Base-by-base conservation (phyloP, 2,329 filamentous ascomycete genomes). In the Lasiodiplodia sp. region DNA sequence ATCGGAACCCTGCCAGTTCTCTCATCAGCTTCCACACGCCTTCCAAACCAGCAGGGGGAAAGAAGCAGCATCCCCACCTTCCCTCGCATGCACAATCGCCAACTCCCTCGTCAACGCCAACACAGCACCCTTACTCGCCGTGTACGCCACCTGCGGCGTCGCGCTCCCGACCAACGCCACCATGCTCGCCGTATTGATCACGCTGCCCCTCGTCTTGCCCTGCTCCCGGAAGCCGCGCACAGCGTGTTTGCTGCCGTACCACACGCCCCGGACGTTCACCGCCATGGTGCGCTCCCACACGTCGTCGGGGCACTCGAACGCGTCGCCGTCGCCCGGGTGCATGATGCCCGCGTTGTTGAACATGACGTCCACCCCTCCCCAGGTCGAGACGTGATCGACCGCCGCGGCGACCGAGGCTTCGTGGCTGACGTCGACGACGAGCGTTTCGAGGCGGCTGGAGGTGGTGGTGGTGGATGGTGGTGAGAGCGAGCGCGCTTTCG, bases 291-390 rank as follows among this genome's bases (percentile, higher is more conserved):
- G 83, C 76, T 97, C 93, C 94, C 94, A 97, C 84, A 97, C 94
- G 75, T 88, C 89, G 83, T 97, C 93, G 62, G 92, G 90, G 1
- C 94, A 97, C 79, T 91, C 88, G 78, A 96, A 84, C 58, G 94
- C 93, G 79, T 80, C 78, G 44, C 81, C 83, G 70, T 85, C 83
- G 69, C 91, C 86, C 58, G 89, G 90, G 83, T 97, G 94, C 94
- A 97, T 97, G 81, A 97, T 97, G 67, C 94, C 94, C 28, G 94
- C 94, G 80, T 97, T 97, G 88, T 97, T 97, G 89, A 97, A 97
- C 75, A 97, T 92, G 77, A 97, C 85, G 79, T 97, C 94, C 2
- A 96, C 82, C 53, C 94, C 94, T 76, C 94, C 94, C 92, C 92
- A 96, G 68, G 87, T 78, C 80, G 97, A 94, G 69, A 95, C 83